Evolutionary conservation across 257 asterid species (phyloP).

Genomic region (Ocimum tenuiflorum): DNA sequence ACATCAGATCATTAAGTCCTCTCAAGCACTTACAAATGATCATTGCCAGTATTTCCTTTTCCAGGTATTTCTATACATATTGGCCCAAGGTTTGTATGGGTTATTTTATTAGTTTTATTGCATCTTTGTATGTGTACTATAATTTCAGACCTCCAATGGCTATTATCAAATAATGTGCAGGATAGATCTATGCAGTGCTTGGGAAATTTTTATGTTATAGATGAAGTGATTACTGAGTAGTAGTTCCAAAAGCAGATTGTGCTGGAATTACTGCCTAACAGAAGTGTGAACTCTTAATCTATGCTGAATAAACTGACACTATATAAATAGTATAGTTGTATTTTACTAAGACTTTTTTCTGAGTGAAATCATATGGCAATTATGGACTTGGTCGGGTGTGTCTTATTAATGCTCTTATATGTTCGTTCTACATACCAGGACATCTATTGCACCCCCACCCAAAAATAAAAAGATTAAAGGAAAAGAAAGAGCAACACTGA

Average conservation of each 20-base stretch:
- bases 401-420: not conserved
- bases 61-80: slow-evolving; percentile 33
- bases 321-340: not conserved
- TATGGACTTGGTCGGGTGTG: not conserved
- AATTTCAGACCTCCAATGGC: not conserved
- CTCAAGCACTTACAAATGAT: slow-evolving; percentile 51
- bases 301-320: not conserved
- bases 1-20: slow-evolving; percentile 56
- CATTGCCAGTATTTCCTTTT: slow-evolving; percentile 62
- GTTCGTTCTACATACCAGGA: not conserved
- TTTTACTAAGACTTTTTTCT: not conserved
- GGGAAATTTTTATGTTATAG: not conserved
- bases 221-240: not conserved
- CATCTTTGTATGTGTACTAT: not conserved
- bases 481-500: not conserved
- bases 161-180: not conserved
- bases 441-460: not conserved
- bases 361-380: not conserved
- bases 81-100: not conserved
- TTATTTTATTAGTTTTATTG: not conserved
- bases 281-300: not conserved
- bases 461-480: no score
- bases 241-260: not conserved
- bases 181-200: slow-evolving; percentile 6
- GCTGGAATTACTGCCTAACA: not conserved